Conservation (phyloP, 2,329 filamentous ascomycete genomes). For the Leptographium procerum region DNA sequence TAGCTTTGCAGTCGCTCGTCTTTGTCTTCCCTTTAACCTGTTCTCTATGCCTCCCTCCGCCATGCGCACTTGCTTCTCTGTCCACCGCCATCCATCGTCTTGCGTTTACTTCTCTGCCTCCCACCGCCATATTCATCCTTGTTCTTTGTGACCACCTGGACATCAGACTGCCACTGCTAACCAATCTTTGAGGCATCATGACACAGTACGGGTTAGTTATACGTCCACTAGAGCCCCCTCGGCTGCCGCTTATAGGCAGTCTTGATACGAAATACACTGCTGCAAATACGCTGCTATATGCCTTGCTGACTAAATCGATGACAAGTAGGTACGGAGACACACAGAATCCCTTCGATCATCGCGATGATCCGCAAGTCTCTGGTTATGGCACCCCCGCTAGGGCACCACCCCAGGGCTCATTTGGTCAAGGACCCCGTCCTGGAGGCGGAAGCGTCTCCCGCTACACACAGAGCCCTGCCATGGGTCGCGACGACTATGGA, state of each 20-base stretch:
- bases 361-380: constrained; percentile 26
- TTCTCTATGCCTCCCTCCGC: background rate
- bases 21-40: background rate
- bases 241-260: background rate
- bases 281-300: constrained; percentile 19
- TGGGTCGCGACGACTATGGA: constrained; percentile 26
- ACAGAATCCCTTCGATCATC: constrained; percentile 49
- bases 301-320: background rate
- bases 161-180: background rate
- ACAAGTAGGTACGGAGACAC: constrained; percentile 39
- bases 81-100: background rate
- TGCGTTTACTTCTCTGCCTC: background rate
- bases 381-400: constrained; percentile 23
- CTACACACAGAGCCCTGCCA: constrained; percentile 17
- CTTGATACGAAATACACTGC: background rate
- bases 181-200: constrained; percentile 26
- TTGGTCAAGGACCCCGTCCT: constrained; percentile 20
- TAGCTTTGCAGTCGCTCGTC: background rate
- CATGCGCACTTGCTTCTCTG: background rate
- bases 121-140: constrained; percentile 2
- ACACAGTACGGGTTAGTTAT: constrained; percentile 46
- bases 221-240: background rate
- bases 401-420: constrained; percentile 17
- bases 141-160: background rate
- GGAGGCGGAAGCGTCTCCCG: constrained; percentile 14